phyloP scores from a whole-genome alignment of 148 eudicot genomes.

The Oxyria digyna region DNA sequence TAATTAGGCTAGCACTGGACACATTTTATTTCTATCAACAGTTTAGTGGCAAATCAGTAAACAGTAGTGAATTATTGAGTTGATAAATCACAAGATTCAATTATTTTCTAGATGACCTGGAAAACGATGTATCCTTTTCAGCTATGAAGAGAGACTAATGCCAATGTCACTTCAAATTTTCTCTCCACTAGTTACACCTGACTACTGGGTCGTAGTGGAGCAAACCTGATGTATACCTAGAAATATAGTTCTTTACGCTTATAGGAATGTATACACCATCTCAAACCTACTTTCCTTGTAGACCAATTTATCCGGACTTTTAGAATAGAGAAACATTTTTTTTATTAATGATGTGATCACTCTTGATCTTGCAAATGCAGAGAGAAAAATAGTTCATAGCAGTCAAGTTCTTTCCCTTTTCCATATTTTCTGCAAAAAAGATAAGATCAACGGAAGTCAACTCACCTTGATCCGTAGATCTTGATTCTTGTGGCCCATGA shows the following conservation, averaged over 20 bases:
- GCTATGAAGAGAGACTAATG: neutral
- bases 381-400: neutral
- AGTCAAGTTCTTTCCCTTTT: neutral
- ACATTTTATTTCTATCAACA: neutral
- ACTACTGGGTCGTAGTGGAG: neutral
- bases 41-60: too few species aligned
- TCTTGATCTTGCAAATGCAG: neutral
- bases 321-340: neutral
- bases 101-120: neutral
- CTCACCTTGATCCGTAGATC: conserved; percentile 71
- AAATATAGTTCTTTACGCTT: neutral
- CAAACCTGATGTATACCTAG: neutral
- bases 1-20: neutral
- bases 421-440: neutral
- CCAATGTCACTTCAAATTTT: neutral
- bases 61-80: neutral
- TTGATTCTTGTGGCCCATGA: conserved; percentile 74
- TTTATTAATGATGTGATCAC: neutral
- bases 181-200: neutral
- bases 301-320: neutral
- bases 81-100: neutral
- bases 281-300: neutral
- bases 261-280: neutral
- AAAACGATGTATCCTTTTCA: neutral
- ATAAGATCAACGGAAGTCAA: neutral